Evolutionary conservation across 2,329 filamentous ascomycete species (phyloP), one percentile per base, ranked within the genome.

Genomic region (Pyrenochaeta sp.): DNA sequence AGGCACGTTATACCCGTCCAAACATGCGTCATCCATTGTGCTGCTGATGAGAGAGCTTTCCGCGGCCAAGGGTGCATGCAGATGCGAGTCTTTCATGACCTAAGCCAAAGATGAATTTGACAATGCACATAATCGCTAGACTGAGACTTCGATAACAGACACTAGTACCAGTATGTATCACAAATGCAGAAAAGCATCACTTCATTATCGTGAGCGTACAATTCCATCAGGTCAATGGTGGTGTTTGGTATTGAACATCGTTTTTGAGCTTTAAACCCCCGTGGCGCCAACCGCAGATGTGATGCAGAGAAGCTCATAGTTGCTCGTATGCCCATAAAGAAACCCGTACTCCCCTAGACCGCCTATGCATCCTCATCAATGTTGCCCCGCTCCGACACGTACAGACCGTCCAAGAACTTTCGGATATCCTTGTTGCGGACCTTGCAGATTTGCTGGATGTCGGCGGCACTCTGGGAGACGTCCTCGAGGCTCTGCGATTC

Each of bases 381-480:
- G 90, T 98, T 97, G 84, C 91, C 91, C 87, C 92, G 91, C 91
- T 99, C 95, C 80, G 93, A 97, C 79, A 99, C 95, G 88, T 99
- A 99, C 83, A 99, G 88, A 90, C 95, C 95, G 86, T 99, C 96
- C 88, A 99, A 90, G 91, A 99, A 99, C 92, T 96, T 77, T 64
- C 96, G 93, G 87, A 99, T 99, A 97, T 99, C 95, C 93, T 99
- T 99, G 92, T 99, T 99, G 83, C 93, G 90, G 84, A 99, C 95
- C 85, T 89, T 89, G 93, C 95, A 99, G 85, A 95, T 93, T 85
- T 99, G 95, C 88, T 99, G 95, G 82, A 99, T 97, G 83, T 99
- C 95, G 84, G 95, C 95, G 72, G 95, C 95, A 80, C 90, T 93
- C 87, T 99, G 95, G 78, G 95, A 99, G 71, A 99, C 95, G 80